Percentiles rank a stretch among this genome's conserved stretches.
Evolutionary conservation across 1,284 basidiomycete species (phyloP).

Genomic region (Irpex sp.): DNA sequence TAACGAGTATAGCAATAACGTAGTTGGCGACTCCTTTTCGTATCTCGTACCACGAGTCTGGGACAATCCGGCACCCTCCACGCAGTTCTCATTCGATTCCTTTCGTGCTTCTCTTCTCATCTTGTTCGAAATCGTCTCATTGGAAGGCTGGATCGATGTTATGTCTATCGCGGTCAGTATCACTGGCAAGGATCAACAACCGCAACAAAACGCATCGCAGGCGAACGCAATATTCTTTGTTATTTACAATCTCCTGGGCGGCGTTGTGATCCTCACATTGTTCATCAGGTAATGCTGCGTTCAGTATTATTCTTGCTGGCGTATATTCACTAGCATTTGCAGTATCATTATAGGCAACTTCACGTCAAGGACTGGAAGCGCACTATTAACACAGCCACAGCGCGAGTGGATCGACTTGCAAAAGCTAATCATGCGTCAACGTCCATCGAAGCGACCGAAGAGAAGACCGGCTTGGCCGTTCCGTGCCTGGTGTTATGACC

Average conservation of each 20-base stretch:
- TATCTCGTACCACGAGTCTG: slow-evolving; percentile 85
- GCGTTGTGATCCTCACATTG: slow-evolving; percentile 84
- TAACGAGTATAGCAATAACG: slow-evolving; percentile 70
- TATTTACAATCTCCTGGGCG: slow-evolving; percentile 92
- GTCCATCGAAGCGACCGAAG: slow-evolving; percentile 81
- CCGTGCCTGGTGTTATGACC: slow-evolving; percentile 88
- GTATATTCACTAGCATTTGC: not conserved
- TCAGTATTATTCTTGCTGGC: not conserved
- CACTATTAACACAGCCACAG: slow-evolving; percentile 85
- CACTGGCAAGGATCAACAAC: slow-evolving; percentile 67
- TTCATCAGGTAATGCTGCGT: slow-evolving; percentile 67
- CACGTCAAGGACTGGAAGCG: slow-evolving; percentile 80
- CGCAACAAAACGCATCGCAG: slow-evolving; percentile 68
- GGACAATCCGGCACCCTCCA: slow-evolving; percentile 84
- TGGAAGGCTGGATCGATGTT: slow-evolving; percentile 96
- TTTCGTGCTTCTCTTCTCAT: slow-evolving; percentile 88
- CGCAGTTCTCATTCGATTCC: slow-evolving; percentile 88
- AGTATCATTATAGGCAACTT: slow-evolving; percentile 97
- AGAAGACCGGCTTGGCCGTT: slow-evolving; percentile 51
- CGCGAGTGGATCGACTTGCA: slow-evolving; percentile 94
- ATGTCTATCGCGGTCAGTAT: slow-evolving; percentile 84
- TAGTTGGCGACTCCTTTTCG: slow-evolving; percentile 50
- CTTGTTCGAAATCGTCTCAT: slow-evolving; percentile 94
- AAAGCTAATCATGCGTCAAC: slow-evolving; percentile 85
- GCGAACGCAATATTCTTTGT: slow-evolving; percentile 91